Base-by-base conservation (phyloP, 1,284 basidiomycete species). In the Bjerkandera adusta region DNA sequence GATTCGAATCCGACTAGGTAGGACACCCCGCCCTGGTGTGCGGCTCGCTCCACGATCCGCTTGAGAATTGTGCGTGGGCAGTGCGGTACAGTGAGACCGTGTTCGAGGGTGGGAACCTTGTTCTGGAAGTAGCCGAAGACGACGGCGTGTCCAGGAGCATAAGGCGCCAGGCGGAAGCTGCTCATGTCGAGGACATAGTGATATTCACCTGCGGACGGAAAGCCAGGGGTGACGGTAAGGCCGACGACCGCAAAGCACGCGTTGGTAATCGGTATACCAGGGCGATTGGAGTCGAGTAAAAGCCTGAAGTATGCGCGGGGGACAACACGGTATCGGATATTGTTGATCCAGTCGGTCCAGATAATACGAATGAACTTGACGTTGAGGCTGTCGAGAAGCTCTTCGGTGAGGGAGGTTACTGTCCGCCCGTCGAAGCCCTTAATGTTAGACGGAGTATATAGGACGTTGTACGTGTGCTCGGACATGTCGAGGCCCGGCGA, bases 1-100 rank as follows among this genome's bases (percentile, higher is more conserved):
- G 70, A 73, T 64, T 89, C 86, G 53, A 83, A 73, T 3, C 85
- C 85, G 15, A 85, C 71, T 26, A 86, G 69, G 58, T 85, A 85
- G 7, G 75, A 66, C 12, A 75, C 60, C 1, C 68, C 71, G 2
- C 64, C 63, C 7, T 59, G 57, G 5, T 62, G 45, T 39, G 65
- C 57, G 1, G 76, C 76, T 34, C 75, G 65, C 22, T 70, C 64
- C 2, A 76, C 63, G 12, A 85, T 63, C 11, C 73, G 68, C 18
- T 62, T 61, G 27, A 88, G 61, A 13, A 76, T 61, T 2, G 73
- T 69, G 18, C 84, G 73, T 8, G 83, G 81, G 51, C 84, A 87
- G 6, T 75, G 51, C 6, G 72, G 66, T 0, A 73, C 72, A 6
- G 71, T 61, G 24, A 77, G 41, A 16, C 61, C 62, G 6, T 57